These are phyloP conservation scores for Ocimum tenuiflorum DNA, from an alignment of 257 asterid species.

Conservation along the genomic window DNA sequence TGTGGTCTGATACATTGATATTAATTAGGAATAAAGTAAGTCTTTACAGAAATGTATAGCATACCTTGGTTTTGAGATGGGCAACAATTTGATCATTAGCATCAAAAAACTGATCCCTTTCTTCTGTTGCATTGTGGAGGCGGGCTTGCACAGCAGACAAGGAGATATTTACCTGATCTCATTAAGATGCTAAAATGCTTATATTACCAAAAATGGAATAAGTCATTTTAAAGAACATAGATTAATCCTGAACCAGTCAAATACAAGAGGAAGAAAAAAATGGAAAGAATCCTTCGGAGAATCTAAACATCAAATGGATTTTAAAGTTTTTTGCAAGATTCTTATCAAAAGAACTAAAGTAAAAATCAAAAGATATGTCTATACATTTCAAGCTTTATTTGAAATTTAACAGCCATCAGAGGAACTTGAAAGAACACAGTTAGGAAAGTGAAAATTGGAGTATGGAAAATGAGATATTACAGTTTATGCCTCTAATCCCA, in stretches of 20 bases:
- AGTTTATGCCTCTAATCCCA: neutral
- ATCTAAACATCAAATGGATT: slow-evolving; percentile 5
- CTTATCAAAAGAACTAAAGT: neutral
- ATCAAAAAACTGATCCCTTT: slow-evolving; percentile 93
- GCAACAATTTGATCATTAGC: slow-evolving; percentile 95
- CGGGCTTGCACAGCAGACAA: slow-evolving; percentile 82
- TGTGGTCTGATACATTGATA: neutral
- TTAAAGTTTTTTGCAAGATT: neutral
- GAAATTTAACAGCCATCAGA: too few relatives aligned
- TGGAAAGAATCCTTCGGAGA: neutral
- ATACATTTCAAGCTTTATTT: too few relatives aligned
- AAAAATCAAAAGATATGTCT: slow-evolving; percentile 1
- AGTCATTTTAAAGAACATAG: neutral
- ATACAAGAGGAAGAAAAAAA: slow-evolving; percentile 1
- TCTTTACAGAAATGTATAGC: slow-evolving; percentile 5
- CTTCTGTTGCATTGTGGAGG: slow-evolving; percentile 74
- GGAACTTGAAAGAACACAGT: too few relatives aligned
- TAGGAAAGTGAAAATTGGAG: neutral
- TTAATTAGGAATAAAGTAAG: slow-evolving; percentile 8
- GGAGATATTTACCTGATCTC: slow-evolving; percentile 66
- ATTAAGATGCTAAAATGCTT: slow-evolving; percentile 20
- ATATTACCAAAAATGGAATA: slow-evolving; percentile 12
- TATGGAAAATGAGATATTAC: neutral
- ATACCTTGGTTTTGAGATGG: slow-evolving; percentile 78
- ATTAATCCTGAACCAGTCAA: neutral